Base-by-base conservation (phyloP, 75 land plant genomes). In the Selaginella tamariscina region DNA sequence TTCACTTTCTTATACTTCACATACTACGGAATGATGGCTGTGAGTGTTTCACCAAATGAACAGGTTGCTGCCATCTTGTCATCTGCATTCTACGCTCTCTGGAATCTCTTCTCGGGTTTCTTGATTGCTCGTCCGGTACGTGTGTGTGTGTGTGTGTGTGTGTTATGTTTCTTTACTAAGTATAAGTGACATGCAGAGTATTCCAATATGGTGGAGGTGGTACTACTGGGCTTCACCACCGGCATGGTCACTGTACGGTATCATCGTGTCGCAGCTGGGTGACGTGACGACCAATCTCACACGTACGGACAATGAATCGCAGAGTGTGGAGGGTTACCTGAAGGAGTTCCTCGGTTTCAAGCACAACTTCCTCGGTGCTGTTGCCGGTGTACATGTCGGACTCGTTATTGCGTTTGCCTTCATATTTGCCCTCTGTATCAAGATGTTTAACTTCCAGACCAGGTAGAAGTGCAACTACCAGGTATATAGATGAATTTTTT, bases 391-490 rank as follows among this genome's bases (percentile, higher is more conserved):
- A 32, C 71, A 72, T 39, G 32, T 73, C 23, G 67, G 71, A 29
- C 67, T 73, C 15, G 33, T 33, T 22, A 0, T 77, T 32, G 27
- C 74, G 24, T 77, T 77, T 33, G 77, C 55, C 23, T 0, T 73
- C 11, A 57, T 68, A 26, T 77, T 77, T 30, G 72, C 72, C 66
- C 8, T 65, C 18, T 62, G 62, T 44, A 74, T 77, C 72, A 77
- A 69, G 30, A 0, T 64, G 27, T 65, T 77, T 33, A 77, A 74
- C 72, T 77, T 77, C 64, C 79, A 77, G 60, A 73, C 56, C 32
- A 55, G 79, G n/a, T 74, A 39, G 65, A 31, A 32, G n/a, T n/a
- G n/a, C n/a, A n/a, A n/a, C n/a, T n/a, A n/a, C n/a, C n/a, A n/a
- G n/a, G n/a, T n/a, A n/a, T n/a, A n/a, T n/a, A n/a, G n/a, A n/a